These are phyloP conservation scores for Vicia villosa DNA, from an alignment of 306 rosid species.

Conservation along the genomic window DNA sequence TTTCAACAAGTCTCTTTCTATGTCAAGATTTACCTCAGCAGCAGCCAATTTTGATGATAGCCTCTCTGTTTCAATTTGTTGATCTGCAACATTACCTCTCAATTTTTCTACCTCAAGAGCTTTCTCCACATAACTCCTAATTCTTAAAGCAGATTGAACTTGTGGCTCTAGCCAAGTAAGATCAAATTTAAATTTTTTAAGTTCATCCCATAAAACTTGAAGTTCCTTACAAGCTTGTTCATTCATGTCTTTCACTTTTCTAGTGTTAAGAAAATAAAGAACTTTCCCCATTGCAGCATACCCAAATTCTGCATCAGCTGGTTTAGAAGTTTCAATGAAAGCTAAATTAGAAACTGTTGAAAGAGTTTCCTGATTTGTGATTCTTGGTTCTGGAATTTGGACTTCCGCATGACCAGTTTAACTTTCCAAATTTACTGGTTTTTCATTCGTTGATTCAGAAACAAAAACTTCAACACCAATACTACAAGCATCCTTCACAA, in stretches of 20 bases:
- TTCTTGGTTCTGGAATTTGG: not conserved
- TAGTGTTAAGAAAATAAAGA: not conserved
- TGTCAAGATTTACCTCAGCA: not conserved
- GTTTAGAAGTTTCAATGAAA: no score
- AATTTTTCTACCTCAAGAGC: not conserved
- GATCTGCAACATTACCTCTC: not conserved
- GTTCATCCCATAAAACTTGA: no score
- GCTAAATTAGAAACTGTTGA: no score
- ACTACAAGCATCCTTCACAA: not conserved
- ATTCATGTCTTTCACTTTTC: no score
- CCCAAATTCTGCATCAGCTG: no score
- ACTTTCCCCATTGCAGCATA: no score
- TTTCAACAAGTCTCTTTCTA: not conserved
- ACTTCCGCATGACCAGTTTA: not conserved
- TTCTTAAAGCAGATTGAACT: conserved; percentile 36
- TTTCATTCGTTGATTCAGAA: not conserved
- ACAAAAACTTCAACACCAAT: not conserved
- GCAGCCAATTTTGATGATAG: conserved; percentile 21
- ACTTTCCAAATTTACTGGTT: not conserved
- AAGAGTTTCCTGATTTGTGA: not conserved
- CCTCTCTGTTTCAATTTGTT: conserved; percentile 15
- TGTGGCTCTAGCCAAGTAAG: conserved; percentile 40
- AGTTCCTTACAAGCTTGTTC: no score
- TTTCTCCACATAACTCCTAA: conserved; percentile 30
- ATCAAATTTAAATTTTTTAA: not conserved